Evolutionary conservation across 192 early-diverging fungal genomes (phyloP).

Genomic region (Coemansia sp.): DNA sequence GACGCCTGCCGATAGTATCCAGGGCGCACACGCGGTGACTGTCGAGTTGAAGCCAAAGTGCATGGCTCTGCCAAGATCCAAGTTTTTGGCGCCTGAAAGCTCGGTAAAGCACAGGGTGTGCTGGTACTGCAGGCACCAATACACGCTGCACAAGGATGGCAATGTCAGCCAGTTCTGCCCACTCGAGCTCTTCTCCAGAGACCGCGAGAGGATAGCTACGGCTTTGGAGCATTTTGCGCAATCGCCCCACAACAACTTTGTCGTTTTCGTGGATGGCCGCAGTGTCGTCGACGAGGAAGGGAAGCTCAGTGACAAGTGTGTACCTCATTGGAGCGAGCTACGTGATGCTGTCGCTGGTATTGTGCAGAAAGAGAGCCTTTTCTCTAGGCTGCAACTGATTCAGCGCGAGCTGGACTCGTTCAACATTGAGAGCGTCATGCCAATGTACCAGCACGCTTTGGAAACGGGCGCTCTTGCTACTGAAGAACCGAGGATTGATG

Average conservation of each 20-base stretch:
- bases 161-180: slow-evolving; percentile 60
- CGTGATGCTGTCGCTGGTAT: slow-evolving; percentile 38
- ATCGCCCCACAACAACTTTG: slow-evolving; percentile 44
- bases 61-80: slow-evolving; percentile 63
- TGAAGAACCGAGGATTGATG: slow-evolving; percentile 13
- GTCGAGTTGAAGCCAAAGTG: slow-evolving; percentile 74
- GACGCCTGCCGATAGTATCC: background rate
- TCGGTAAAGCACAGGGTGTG: slow-evolving; percentile 61
- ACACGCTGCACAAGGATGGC: slow-evolving; percentile 45
- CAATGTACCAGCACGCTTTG: slow-evolving; percentile 25
- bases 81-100: slow-evolving; percentile 27
- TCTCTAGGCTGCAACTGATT: slow-evolving; percentile 44
- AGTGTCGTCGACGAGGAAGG: slow-evolving; percentile 4
- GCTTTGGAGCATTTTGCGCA: slow-evolving; percentile 35
- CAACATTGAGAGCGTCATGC: slow-evolving; percentile 58
- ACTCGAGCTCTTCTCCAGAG: slow-evolving; percentile 62
- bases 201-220: slow-evolving; percentile 16
- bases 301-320: background rate
- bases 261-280: slow-evolving; percentile 48
- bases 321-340: slow-evolving; percentile 27
- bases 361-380: slow-evolving; percentile 43
- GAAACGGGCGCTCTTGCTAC: slow-evolving; percentile 18
- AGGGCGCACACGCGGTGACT: slow-evolving; percentile 19
- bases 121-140: slow-evolving; percentile 75
- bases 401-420: slow-evolving; percentile 58